Evolutionary conservation across 1,139 yeast species (phyloP).

Genomic region (Chernovozyma aurita): DNA sequence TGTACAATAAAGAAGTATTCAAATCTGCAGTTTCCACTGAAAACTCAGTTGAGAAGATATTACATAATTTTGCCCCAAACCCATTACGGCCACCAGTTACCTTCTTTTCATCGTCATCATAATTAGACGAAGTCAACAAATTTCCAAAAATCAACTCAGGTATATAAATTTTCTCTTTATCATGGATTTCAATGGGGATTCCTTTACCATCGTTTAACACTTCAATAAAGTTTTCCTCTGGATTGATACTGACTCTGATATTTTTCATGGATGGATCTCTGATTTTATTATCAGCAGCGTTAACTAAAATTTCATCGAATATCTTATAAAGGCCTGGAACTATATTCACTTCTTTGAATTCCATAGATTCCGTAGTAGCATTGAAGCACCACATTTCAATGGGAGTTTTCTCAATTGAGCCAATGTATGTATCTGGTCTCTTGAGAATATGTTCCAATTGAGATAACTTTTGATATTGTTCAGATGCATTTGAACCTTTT

Average conservation of each 20-base stretch:
- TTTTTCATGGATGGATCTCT: slow-evolving; percentile 89
- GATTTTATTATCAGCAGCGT: slow-evolving; percentile 97
- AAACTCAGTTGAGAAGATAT: slow-evolving; percentile 87
- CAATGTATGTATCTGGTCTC: slow-evolving; percentile 97
- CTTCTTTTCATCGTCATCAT: slow-evolving; percentile 91
- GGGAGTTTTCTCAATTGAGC: slow-evolving; percentile 82
- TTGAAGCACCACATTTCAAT: slow-evolving; percentile 86
- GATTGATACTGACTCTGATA: slow-evolving; percentile 74
- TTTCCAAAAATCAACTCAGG: slow-evolving; percentile 98
- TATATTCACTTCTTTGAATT: slow-evolving; percentile 62
- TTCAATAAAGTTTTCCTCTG: slow-evolving; percentile 68
- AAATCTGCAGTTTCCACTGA: slow-evolving; percentile 87
- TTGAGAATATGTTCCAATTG: slow-evolving; percentile 94
- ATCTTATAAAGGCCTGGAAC: slow-evolving; percentile 97
- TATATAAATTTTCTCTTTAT: slow-evolving; percentile 85
- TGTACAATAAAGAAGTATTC: slow-evolving; percentile 55
- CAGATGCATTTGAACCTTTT: slow-evolving; percentile 34
- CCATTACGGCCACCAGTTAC: slow-evolving; percentile 99
- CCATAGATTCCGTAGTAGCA: slow-evolving; percentile 68
- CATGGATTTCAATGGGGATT: slow-evolving; percentile 91
- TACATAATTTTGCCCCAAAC: slow-evolving; percentile 90
- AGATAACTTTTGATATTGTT: slow-evolving; percentile 87
- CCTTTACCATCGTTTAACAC: slow-evolving; percentile 94
- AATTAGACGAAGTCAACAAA: slow-evolving; percentile 89
- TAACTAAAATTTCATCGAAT: slow-evolving; percentile 94